Conservation (phyloP, 306 rosid species). For the Glycine soja region DNA sequence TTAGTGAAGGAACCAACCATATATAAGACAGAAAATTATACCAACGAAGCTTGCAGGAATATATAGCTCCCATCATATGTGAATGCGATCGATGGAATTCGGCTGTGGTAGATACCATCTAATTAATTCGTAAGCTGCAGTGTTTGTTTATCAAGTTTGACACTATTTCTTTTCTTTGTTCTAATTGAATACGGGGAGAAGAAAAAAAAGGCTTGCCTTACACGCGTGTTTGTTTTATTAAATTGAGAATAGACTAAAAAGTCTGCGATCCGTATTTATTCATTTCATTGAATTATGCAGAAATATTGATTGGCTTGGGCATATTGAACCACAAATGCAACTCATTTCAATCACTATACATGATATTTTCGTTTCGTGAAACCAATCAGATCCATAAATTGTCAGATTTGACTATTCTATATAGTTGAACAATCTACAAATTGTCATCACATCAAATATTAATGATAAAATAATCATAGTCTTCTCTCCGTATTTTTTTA, state of each 20-base stretch:
- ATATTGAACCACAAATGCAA: not conserved
- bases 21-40: slow-evolving; percentile 13
- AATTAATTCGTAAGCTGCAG: slow-evolving; percentile 19
- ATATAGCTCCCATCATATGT: not conserved
- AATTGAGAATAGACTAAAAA: not conserved
- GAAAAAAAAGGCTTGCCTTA: not conserved
- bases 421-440: slow-evolving; percentile 16
- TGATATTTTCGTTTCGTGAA: slow-evolving; percentile 6
- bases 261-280: slow-evolving; percentile 13
- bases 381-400: slow-evolving; percentile 6
- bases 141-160: too few relatives aligned
- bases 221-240: not conserved
- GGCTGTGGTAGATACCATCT: not conserved
- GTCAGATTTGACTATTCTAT: slow-evolving; percentile 36
- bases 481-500: not conserved
- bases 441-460: not conserved
- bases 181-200: not conserved
- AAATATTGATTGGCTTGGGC: not conserved
- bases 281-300: slow-evolving; percentile 26
- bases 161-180: not conserved
- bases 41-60: not conserved
- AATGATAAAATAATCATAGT: not conserved
- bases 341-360: too few relatives aligned
- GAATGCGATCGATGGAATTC: not conserved
- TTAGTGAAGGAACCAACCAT: slow-evolving; percentile 13